Percentiles rank a stretch among this genome's conserved stretches.
These are phyloP conservation scores for Heterobasidion occidentale DNA, from an alignment of 1,284 basidiomycete species.

Conservation along the genomic window DNA sequence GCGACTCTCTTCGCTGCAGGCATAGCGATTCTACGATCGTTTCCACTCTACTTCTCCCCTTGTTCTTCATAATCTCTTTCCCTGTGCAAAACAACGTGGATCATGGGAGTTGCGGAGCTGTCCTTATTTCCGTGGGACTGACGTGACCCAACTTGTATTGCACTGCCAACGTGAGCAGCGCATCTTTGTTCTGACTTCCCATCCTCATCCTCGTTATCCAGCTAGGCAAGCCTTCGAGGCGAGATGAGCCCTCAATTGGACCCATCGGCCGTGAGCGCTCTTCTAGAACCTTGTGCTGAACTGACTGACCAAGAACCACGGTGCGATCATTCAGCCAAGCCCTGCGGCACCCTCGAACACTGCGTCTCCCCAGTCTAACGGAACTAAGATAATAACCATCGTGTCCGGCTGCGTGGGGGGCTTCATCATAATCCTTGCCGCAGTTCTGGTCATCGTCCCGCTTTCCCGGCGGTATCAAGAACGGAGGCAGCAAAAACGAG, in stretches of 20 bases:
- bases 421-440: slow-evolving; percentile 5
- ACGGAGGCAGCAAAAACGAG: neutral
- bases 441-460: slow-evolving; percentile 8
- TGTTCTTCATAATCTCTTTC: neutral
- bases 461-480: slow-evolving; percentile 6
- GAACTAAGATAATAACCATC: slow-evolving; percentile 7
- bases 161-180: neutral
- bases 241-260: neutral
- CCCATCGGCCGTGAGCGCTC: neutral
- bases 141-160: neutral
- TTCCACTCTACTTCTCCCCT: neutral
- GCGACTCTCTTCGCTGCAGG: neutral
- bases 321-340: neutral
- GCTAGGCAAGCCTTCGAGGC: neutral
- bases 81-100: neutral
- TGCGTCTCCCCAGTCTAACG: neutral
- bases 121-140: neutral
- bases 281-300: neutral
- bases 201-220: neutral
- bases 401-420: slow-evolving; percentile 8
- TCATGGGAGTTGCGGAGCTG: neutral
- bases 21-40: neutral
- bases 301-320: neutral
- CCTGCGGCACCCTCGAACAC: neutral
- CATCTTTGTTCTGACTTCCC: neutral